Evolutionary conservation across 345 rosid genomes (phyloP).

Genomic region (Camelina hispida): DNA sequence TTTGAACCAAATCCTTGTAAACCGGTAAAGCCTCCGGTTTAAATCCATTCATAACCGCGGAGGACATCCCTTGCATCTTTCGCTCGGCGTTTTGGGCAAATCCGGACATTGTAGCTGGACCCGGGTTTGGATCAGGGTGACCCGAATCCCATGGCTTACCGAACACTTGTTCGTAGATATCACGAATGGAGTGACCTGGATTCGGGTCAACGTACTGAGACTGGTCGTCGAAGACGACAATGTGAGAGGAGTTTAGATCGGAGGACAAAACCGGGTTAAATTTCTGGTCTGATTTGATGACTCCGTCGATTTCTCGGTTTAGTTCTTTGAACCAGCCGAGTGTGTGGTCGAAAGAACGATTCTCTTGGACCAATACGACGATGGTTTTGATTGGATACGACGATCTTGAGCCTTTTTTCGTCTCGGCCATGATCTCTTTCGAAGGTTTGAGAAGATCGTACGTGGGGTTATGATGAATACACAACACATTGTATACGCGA

Average conservation of each 20-base stretch:
- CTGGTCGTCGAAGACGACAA: conserved; percentile 49
- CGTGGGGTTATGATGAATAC: not conserved
- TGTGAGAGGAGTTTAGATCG: conserved; percentile 54
- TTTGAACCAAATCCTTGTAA: conserved; percentile 55
- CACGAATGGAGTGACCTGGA: conserved; percentile 85
- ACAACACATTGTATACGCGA: not conserved
- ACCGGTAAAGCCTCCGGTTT: conserved; percentile 64
- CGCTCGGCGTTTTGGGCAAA: conserved; percentile 69
- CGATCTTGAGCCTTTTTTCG: conserved; percentile 16
- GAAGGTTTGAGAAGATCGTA: conserved; percentile 7
- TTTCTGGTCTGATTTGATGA: conserved; percentile 58
- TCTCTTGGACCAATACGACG: conserved; percentile 84
- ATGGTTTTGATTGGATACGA: conserved; percentile 80
- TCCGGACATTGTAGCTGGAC: conserved; percentile 59
- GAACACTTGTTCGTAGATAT: conserved; percentile 87
- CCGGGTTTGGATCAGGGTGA: conserved; percentile 52
- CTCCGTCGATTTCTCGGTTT: conserved; percentile 78
- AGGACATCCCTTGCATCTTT: conserved; percentile 51
- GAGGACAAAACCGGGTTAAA: conserved; percentile 64
- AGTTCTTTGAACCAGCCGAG: conserved; percentile 84
- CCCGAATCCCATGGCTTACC: conserved; percentile 65
- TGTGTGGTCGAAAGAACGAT: conserved; percentile 92
- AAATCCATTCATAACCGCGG: conserved; percentile 81
- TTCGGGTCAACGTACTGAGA: conserved; percentile 77
- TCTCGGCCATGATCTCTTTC: conserved; percentile 30